phyloP scores from a whole-genome alignment of 2,329 filamentous ascomycete species.

The Talaromyces sp. region DNA sequence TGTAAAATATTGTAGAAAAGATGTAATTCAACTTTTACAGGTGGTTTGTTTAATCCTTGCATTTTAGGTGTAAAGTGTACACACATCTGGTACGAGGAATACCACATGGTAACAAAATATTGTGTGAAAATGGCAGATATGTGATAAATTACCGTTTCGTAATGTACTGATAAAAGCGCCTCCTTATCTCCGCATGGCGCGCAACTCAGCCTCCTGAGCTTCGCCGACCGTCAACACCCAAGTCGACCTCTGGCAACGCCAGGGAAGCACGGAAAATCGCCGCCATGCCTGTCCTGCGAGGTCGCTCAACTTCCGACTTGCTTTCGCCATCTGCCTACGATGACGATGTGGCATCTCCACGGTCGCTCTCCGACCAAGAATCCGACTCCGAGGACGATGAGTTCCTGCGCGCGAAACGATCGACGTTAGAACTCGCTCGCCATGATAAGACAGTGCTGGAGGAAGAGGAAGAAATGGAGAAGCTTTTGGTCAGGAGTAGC shows the following conservation, averaged over 20 bases:
- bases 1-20: not conserved
- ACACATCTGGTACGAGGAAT: not conserved
- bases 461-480: conserved; percentile 63
- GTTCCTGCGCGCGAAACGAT: conserved; percentile 59
- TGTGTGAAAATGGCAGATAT: not conserved
- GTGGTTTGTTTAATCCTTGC: not conserved
- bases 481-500: conserved; percentile 37
- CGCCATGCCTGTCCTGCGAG: conserved; percentile 13
- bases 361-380: conserved; percentile 61
- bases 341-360: conserved; percentile 62
- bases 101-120: not conserved
- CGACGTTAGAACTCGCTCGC: conserved; percentile 63
- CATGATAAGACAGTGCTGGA: conserved; percentile 67
- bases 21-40: not conserved
- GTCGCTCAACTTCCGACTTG: conserved; percentile 39
- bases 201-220: not conserved
- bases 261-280: not conserved
- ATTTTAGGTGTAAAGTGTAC: not conserved
- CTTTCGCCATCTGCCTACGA: conserved; percentile 63
- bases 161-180: not conserved
- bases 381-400: conserved; percentile 73
- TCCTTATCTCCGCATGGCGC: not conserved
- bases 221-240: not conserved
- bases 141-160: conserved; percentile 3
- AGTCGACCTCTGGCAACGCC: not conserved